Conservation (phyloP, 2,329 filamentous ascomycete species). For the Stachybotrys echinatus region DNA sequence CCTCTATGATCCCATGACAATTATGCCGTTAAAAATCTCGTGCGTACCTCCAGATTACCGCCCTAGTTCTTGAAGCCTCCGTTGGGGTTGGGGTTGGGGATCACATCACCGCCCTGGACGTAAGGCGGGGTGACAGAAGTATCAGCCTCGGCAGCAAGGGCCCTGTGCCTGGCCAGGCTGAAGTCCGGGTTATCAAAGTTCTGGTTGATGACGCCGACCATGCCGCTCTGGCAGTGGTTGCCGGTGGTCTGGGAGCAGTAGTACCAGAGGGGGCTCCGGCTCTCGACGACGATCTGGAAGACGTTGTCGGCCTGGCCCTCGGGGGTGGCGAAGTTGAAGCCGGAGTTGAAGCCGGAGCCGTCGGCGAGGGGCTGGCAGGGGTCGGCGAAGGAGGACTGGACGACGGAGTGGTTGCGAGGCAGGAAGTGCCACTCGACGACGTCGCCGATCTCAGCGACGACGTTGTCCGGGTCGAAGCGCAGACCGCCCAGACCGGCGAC, state of each 20-base stretch:
- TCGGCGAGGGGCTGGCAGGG: constrained; percentile 35
- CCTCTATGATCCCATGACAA: too few species aligned
- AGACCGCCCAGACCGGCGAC: constrained; percentile 40
- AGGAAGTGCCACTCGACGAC: constrained; percentile 51
- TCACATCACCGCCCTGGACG: constrained; percentile 28
- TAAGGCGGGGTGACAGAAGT: constrained; percentile 23
- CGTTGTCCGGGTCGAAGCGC: constrained; percentile 43
- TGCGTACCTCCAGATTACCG: too few species aligned
- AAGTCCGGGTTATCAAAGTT: constrained; percentile 30
- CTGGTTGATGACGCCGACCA: constrained; percentile 46
- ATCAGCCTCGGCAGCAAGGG: constrained; percentile 25
- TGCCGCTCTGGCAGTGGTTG: constrained; percentile 42
- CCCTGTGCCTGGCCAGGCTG: constrained; percentile 31
- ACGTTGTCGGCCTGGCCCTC: constrained; percentile 31
- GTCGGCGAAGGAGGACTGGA: constrained; percentile 33
- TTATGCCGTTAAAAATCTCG: too few species aligned
- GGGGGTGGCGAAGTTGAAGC: constrained; percentile 34
- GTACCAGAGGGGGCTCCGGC: constrained; percentile 35
- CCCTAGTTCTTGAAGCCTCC: constrained; percentile 23
- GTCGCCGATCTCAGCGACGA: constrained; percentile 43
- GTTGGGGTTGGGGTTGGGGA: constrained; percentile 36
- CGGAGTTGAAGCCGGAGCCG: constrained; percentile 36
- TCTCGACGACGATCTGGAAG: constrained; percentile 38
- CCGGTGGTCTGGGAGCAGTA: constrained; percentile 36
- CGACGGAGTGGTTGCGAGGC: constrained; percentile 45